phyloP scores from a whole-genome alignment of 2,329 filamentous ascomycete genomes.

The Tothia fuscella region DNA sequence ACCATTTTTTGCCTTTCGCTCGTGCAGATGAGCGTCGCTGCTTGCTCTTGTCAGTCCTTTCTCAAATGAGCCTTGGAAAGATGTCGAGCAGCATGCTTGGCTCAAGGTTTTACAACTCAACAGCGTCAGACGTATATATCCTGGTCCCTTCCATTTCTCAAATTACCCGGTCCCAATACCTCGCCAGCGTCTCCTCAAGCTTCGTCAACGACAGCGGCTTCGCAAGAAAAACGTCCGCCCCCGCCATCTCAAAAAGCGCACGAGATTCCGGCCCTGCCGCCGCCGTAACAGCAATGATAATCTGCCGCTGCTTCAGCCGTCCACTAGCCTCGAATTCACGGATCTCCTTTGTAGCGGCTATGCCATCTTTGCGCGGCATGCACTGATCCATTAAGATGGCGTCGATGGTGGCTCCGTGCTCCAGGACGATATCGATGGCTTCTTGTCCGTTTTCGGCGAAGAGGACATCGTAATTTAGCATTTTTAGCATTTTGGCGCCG shows the following conservation, averaged over 20 bases:
- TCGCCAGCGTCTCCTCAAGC: neutral
- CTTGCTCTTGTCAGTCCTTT: too few relatives aligned
- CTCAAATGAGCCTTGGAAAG: too few relatives aligned
- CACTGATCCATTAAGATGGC: neutral
- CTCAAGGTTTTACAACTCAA: too few relatives aligned
- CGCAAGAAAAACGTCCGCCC: neutral
- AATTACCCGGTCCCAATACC: too few relatives aligned
- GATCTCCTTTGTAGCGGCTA: neutral
- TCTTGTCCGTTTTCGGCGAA: neutral
- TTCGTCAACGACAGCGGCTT: neutral
- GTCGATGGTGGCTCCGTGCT: neutral
- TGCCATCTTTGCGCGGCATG: slow-evolving; percentile 3
- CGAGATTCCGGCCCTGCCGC: neutral
- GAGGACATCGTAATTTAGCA: neutral
- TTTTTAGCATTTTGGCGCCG: neutral
- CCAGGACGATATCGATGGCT: neutral
- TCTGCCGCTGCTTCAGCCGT: neutral
- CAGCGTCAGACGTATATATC: too few relatives aligned
- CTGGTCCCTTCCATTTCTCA: too few relatives aligned
- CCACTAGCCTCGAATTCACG: neutral
- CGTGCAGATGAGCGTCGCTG: too few relatives aligned
- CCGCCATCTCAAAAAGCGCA: neutral
- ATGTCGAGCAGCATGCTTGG: too few relatives aligned
- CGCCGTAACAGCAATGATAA: slow-evolving; percentile 6
- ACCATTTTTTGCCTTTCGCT: too few relatives aligned